phyloP scores from a whole-genome alignment of 768 basidiomycete species.

The Boletus reticulatus region DNA sequence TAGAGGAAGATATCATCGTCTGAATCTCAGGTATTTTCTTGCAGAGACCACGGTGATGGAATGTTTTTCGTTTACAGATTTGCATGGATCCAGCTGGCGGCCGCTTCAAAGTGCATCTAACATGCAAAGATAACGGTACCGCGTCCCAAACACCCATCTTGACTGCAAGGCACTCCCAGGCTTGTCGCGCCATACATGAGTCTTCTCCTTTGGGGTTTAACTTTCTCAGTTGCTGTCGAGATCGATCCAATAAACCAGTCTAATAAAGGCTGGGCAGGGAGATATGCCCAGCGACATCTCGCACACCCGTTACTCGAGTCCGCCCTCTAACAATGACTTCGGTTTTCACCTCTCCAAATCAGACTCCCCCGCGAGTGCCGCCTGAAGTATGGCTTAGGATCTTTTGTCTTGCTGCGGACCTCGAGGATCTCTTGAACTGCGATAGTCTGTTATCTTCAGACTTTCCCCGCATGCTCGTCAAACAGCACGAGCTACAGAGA shows the following conservation, averaged over 20 bases:
- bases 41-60: neutral
- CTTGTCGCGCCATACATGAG: slow-evolving; percentile 9
- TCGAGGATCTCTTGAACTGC: slow-evolving; percentile 11
- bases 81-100: neutral
- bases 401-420: slow-evolving; percentile 20
- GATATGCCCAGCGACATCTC: neutral
- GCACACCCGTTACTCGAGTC: neutral
- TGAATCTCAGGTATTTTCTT: too few species aligned
- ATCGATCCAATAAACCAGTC: neutral
- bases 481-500: slow-evolving; percentile 10
- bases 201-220: neutral
- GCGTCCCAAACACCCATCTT: neutral
- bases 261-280: neutral
- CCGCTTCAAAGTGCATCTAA: neutral
- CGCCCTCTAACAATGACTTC: slow-evolving; percentile 12
- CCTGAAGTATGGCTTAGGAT: slow-evolving; percentile 31
- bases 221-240: neutral
- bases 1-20: too few species aligned
- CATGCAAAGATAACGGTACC: neutral
- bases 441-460: slow-evolving; percentile 11
- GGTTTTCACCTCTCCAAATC: neutral
- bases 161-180: slow-evolving; percentile 14
- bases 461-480: slow-evolving; percentile 18
- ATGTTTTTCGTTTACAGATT: neutral
- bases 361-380: slow-evolving; percentile 13